These are phyloP conservation scores for Apophysomyces ossiformis DNA, from an alignment of 371 early-diverging fungal genomes.

Conservation along the genomic window DNA sequence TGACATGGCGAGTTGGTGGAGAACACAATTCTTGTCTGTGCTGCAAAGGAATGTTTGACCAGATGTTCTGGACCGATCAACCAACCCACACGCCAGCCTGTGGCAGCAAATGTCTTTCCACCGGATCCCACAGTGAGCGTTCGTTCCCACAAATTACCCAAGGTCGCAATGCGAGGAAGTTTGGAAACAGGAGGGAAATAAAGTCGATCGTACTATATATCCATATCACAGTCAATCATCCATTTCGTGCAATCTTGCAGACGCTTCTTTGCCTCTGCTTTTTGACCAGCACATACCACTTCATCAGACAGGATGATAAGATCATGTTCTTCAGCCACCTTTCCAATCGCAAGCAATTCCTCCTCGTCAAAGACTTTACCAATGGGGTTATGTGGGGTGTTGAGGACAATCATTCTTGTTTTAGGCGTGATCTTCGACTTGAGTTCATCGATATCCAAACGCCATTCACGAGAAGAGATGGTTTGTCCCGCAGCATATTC, in stretches of 20 bases:
- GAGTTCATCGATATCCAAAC: slow-evolving; percentile 83
- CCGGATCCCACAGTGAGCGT: slow-evolving; percentile 94
- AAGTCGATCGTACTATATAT: slow-evolving; percentile 83
- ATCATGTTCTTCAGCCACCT: slow-evolving; percentile 81
- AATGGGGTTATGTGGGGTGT: slow-evolving; percentile 97
- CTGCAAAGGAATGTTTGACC: slow-evolving; percentile 78
- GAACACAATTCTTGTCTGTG: slow-evolving; percentile 91
- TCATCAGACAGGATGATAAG: slow-evolving; percentile 92
- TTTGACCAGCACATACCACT: slow-evolving; percentile 59
- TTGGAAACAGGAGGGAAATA: slow-evolving; percentile 70
- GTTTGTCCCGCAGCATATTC: slow-evolving; percentile 47
- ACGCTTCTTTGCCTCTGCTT: too few relatives aligned
- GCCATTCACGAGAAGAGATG: slow-evolving; percentile 79
- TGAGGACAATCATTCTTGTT: slow-evolving; percentile 91
- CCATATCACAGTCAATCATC: background rate
- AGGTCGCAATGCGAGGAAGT: slow-evolving; percentile 80
- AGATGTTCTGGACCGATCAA: slow-evolving; percentile 81
- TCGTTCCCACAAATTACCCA: slow-evolving; percentile 88
- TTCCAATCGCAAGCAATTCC: slow-evolving; percentile 82
- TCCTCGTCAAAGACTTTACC: slow-evolving; percentile 84
- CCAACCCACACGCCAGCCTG: slow-evolving; percentile 98
- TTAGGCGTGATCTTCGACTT: slow-evolving; percentile 74
- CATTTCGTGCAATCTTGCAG: background rate
- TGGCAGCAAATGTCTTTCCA: slow-evolving; percentile 95
- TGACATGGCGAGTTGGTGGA: slow-evolving; percentile 90